Conservation (phyloP, 208 protist species). For the Willaertia magna region DNA sequence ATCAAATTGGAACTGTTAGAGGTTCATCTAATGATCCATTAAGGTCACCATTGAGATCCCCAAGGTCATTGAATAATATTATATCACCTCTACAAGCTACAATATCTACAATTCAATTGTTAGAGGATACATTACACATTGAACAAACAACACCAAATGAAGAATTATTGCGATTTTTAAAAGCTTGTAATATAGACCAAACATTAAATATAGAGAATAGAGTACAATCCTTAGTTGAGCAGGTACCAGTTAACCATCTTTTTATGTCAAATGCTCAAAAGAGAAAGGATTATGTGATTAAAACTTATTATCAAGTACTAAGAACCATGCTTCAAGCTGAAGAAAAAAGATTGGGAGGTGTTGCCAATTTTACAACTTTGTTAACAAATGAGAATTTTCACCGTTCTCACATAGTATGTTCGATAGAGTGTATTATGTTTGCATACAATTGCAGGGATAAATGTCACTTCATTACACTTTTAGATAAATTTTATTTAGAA, state of each 20-base stretch:
- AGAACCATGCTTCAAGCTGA: background rate
- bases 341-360: background rate
- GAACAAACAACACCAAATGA: background rate
- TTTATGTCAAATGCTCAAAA: background rate
- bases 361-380: background rate
- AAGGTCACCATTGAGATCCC: background rate
- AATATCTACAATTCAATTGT: background rate
- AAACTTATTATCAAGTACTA: background rate
- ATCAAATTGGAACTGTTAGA: background rate
- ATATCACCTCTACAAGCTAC: background rate
- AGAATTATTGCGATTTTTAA: background rate
- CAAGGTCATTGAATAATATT: background rate
- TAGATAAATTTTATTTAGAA: background rate
- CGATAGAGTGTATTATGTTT: background rate
- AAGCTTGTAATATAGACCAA: background rate
- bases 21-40: background rate
- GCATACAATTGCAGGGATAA: background rate
- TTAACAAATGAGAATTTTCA: conserved; percentile 1
- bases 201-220: background rate
- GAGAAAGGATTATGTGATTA: background rate
- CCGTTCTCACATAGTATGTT: background rate
- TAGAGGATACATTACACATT: background rate
- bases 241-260: background rate
- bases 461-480: background rate
- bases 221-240: background rate